phyloP scores from a whole-genome alignment of 352 stramenopile genomes.

The Phytophthora foliorum region DNA sequence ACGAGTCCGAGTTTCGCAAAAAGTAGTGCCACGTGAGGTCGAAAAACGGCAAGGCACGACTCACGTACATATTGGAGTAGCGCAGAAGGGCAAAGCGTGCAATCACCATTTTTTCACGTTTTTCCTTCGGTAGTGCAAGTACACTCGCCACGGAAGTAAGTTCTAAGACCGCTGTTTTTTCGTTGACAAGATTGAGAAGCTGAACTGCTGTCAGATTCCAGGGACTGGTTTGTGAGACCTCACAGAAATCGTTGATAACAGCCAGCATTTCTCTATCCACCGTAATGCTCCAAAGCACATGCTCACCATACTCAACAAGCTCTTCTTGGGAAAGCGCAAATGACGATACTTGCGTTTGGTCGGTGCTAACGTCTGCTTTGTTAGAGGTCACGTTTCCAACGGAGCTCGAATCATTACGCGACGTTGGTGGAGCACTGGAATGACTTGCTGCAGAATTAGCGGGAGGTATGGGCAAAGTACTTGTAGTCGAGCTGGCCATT shows the following conservation, averaged over 20 bases:
- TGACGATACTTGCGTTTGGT: neutral
- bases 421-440: neutral
- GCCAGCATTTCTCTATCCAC: constrained; percentile 54
- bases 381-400: too few relatives aligned
- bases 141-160: constrained; percentile 17
- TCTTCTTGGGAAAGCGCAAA: constrained; percentile 29
- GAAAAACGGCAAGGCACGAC: constrained; percentile 76
- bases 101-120: constrained; percentile 44
- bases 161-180: constrained; percentile 27
- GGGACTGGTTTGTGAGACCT: constrained; percentile 57
- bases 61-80: constrained; percentile 81
- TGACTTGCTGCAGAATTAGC: neutral
- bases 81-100: constrained; percentile 74
- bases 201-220: constrained; percentile 68
- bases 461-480: constrained; percentile 6
- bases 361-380: neutral
- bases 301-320: constrained; percentile 38
- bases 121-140: constrained; percentile 16
- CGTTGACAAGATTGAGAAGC: constrained; percentile 46
- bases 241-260: constrained; percentile 64
- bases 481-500: constrained; percentile 15
- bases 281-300: constrained; percentile 51
- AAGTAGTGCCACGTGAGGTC: constrained; percentile 88
- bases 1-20: constrained; percentile 21
- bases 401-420: neutral